Percentiles rank a stretch among this genome's conserved stretches.
phyloP scores from a whole-genome alignment of 1,284 basidiomycete genomes.

The Trichosporon sp. region DNA sequence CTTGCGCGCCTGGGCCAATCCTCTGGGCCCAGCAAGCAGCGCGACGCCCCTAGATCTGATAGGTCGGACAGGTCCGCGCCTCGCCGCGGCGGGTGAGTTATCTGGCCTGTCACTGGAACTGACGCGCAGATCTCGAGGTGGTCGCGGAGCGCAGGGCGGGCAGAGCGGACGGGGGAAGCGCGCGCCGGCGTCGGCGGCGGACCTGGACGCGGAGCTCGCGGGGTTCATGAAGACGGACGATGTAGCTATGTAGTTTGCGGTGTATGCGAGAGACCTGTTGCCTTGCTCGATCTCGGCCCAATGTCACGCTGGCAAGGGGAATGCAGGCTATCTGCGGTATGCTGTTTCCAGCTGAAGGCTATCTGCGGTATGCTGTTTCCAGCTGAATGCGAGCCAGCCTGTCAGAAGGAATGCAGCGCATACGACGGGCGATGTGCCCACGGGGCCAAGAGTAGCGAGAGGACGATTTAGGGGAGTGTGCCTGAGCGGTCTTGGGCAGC shows the following conservation, averaged over 20 bases:
- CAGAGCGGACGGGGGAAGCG: slow-evolving; percentile 45
- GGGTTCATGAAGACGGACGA: slow-evolving; percentile 75
- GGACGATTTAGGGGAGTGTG: not conserved
- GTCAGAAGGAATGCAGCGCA: not conserved
- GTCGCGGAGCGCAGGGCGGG: not conserved
- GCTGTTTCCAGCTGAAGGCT: no score
- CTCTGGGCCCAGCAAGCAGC: not conserved
- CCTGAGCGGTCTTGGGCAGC: no score
- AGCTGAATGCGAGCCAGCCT: no score
- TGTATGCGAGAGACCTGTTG: not conserved
- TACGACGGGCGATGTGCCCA: not conserved
- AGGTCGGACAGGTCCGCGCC: slow-evolving; percentile 2
- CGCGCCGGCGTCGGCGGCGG: slow-evolving; percentile 65
- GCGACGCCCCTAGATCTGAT: not conserved
- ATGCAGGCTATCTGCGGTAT: no score
- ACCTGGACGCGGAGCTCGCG: slow-evolving; percentile 86
- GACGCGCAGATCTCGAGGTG: not conserved
- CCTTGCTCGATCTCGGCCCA: no score
- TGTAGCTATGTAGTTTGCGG: slow-evolving; percentile 12
- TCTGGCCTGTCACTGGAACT: not conserved
- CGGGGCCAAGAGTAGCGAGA: not conserved
- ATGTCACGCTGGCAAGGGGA: no score
- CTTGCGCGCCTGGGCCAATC: not conserved
- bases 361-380: no score
- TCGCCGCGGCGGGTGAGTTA: slow-evolving; percentile 32